Conservation (phyloP, 345 rosid genomes). For the Gossypium thurberi region DNA sequence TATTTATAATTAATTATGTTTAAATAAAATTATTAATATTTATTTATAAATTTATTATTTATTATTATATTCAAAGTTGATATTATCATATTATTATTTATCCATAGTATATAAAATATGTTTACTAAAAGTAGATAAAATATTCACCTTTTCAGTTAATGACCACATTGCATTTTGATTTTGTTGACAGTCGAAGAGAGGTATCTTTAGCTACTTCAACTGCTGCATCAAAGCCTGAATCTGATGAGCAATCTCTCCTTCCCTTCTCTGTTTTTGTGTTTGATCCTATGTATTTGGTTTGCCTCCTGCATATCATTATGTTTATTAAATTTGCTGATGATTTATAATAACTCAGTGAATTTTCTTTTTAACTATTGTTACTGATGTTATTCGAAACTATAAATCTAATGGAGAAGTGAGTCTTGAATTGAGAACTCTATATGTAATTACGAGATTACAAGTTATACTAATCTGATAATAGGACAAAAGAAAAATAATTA, state of each 20-base stretch:
- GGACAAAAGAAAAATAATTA: not conserved
- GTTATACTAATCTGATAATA: not conserved
- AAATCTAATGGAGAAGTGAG: not conserved
- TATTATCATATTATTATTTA: too few species aligned
- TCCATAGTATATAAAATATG: too few species aligned
- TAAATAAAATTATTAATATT: too few species aligned
- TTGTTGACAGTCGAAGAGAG: slow-evolving; percentile 51
- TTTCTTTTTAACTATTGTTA: not conserved
- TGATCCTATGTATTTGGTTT: not conserved
- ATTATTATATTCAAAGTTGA: not conserved
- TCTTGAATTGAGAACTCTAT: not conserved
- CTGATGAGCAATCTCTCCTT: not conserved
- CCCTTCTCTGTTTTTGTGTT: not conserved
- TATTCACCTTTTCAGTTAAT: not conserved
- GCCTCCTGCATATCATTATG: not conserved
- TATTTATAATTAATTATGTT: too few species aligned
- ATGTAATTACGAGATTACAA: too few species aligned
- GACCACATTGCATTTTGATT: not conserved
- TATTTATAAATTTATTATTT: not conserved
- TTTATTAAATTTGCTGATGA: slow-evolving; percentile 7
- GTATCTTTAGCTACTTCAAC: slow-evolving; percentile 76
- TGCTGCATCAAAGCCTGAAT: slow-evolving; percentile 62
- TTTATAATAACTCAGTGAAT: not conserved
- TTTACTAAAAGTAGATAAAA: too few species aligned
- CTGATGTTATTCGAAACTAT: not conserved